Evolutionary conservation across 2,329 filamentous ascomycete species (phyloP), one percentile per base, ranked within the genome.

Genomic region (Thermomyces lanuginosus): DNA sequence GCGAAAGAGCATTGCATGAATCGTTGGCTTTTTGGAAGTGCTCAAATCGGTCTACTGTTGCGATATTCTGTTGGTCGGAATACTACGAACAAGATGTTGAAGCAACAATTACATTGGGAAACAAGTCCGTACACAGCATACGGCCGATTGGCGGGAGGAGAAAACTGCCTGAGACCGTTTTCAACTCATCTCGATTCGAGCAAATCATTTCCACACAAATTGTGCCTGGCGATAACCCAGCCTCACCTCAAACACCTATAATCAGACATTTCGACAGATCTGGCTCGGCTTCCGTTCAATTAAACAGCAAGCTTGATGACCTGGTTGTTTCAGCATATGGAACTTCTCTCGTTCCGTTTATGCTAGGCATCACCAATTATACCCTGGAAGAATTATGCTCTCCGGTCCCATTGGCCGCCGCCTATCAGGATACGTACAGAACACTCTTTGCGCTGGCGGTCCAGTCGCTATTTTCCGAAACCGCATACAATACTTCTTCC

Each of bases 41-140:
- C n/a, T n/a, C n/a, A 18, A 32, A 42, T 8, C 30, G 52, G 0
- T 23, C 27, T 8, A n/a, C 14, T 13, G 59, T 53, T 0, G 49
- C 51, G 0, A 12, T 58, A 0, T 67, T 56, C 24, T 67, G 63
- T 24, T 41, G 56, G 12, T 32, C 61, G 0, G 36, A 17, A 0
- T 72, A 69, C 29, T 59, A 53, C 25, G 45, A 51, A n/a, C 61
- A 66, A 20, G 8, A 45, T 0, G 61, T 64, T 0, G 39, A 43
- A 0, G 57, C 60, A 0, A 60, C 49, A 0, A 46, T 70, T 1
- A 33, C 41, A 4, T 29, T 37, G 4, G 41, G 43, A 0, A 28
- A 31, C 5, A 29, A 34, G 5, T 22, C 34, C 1, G 38, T 55
- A 3, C 6, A 45, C 8, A 23, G 27, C 3, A 17, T 40, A 1